Percentiles rank a stretch among this genome's conserved stretches.
These are phyloP conservation scores for Scheffersomyces quercinus DNA, from an alignment of 1,139 yeast species.

Conservation along the genomic window DNA sequence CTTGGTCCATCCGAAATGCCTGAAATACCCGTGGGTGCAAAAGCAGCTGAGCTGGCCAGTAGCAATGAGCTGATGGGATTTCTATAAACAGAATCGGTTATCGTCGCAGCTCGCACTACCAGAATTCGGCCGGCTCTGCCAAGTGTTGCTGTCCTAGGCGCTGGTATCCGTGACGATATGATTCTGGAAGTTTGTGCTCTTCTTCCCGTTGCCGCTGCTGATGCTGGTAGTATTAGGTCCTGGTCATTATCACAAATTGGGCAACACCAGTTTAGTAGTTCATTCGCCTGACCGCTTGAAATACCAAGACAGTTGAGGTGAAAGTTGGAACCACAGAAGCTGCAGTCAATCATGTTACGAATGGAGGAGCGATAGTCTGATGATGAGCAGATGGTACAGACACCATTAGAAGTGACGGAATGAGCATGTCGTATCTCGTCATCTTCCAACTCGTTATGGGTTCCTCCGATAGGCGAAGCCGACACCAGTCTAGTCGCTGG, in stretches of 20 bases:
- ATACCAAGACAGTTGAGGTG: constrained; percentile 39
- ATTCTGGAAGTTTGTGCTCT: neutral
- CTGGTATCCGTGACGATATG: neutral
- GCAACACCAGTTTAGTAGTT: constrained; percentile 35
- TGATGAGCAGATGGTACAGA: constrained; percentile 41
- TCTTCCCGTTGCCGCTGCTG: constrained; percentile 1
- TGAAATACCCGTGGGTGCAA: no score
- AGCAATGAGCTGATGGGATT: neutral
- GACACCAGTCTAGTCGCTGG: constrained; percentile 16
- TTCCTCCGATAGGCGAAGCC: neutral
- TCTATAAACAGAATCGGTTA: neutral
- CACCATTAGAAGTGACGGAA: constrained; percentile 9
- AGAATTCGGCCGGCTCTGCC: no score
- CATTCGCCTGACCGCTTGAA: constrained; percentile 7
- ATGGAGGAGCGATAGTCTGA: constrained; percentile 28
- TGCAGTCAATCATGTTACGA: constrained; percentile 29
- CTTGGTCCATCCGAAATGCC: neutral
- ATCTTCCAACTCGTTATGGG: neutral
- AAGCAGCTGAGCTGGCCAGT: no score
- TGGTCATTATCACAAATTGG: constrained; percentile 46
- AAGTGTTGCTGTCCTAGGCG: neutral
- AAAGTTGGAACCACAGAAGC: constrained; percentile 34
- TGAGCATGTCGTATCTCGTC: neutral
- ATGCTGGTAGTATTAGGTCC: constrained; percentile 20
- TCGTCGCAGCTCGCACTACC: neutral